Evolutionary conservation across 805 yeast species (phyloP).

Genomic region (Kuraishia ogatae): DNA sequence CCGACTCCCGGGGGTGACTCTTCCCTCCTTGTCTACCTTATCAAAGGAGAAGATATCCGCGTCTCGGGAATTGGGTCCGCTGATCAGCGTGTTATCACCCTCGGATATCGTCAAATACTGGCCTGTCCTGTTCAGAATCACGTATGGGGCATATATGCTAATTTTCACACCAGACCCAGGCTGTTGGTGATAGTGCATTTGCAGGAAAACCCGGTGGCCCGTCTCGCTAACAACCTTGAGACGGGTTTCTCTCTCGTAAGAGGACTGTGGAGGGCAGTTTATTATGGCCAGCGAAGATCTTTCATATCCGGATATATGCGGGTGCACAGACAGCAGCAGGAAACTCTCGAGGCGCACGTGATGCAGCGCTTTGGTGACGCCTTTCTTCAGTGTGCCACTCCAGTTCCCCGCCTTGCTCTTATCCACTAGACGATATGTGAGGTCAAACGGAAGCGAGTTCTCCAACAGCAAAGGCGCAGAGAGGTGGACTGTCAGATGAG

Average conservation of each 20-base stretch:
- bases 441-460: slow-evolving; percentile 76
- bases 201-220: slow-evolving; percentile 60
- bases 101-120: slow-evolving; percentile 53
- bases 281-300: slow-evolving; percentile 72
- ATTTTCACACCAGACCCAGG: slow-evolving; percentile 55
- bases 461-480: slow-evolving; percentile 84
- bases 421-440: slow-evolving; percentile 69
- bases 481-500: slow-evolving; percentile 69
- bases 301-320: slow-evolving; percentile 50
- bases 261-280: slow-evolving; percentile 44
- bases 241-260: slow-evolving; percentile 45
- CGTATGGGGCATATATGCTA: slow-evolving; percentile 75
- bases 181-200: slow-evolving; percentile 50
- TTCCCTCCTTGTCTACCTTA: slow-evolving; percentile 37
- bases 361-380: slow-evolving; percentile 67
- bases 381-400: slow-evolving; percentile 52
- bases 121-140: slow-evolving; percentile 75
- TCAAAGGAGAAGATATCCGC: slow-evolving; percentile 86
- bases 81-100: slow-evolving; percentile 40
- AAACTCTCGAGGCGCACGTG: slow-evolving; percentile 69
- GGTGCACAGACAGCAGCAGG: slow-evolving; percentile 60
- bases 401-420: slow-evolving; percentile 62
- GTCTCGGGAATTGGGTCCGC: slow-evolving; percentile 17
- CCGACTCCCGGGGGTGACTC: slow-evolving; percentile 34
- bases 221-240: slow-evolving; percentile 46